phyloP scores from a whole-genome alignment of 768 basidiomycete genomes.

The Auriculariales sp. region DNA sequence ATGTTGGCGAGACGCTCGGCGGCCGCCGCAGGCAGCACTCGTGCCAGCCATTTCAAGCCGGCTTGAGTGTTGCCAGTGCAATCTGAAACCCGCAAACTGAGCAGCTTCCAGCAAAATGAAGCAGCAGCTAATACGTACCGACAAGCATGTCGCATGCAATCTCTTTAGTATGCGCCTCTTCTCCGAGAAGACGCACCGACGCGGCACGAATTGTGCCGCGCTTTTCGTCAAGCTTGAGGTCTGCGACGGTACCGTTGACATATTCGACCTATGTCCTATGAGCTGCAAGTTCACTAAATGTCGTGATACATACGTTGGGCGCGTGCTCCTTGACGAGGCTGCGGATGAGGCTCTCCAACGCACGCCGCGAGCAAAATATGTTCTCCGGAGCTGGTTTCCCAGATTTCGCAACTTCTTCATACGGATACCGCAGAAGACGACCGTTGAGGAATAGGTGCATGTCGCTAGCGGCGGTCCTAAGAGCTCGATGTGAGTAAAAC shows the following conservation, averaged over 20 bases:
- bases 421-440: background rate
- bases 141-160: constrained; percentile 12
- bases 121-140: constrained; percentile 7
- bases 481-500: too few species aligned
- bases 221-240: constrained; percentile 7
- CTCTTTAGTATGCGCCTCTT: background rate
- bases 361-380: background rate
- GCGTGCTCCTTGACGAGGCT: background rate
- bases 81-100: constrained; percentile 10
- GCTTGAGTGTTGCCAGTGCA: constrained; percentile 16
- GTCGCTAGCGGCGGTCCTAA: background rate
- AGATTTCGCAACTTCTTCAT: too few species aligned
- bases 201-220: constrained; percentile 8
- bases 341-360: background rate
- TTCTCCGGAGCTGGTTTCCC: background rate
- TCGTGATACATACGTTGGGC: background rate
- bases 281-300: background rate
- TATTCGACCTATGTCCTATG: constrained; percentile 11
- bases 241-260: constrained; percentile 15
- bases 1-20: constrained; percentile 3
- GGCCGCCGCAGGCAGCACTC: constrained; percentile 1
- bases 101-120: background rate
- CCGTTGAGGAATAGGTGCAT: background rate
- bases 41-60: constrained; percentile 15
- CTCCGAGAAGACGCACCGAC: background rate